phyloP scores from a whole-genome alignment of 2,329 filamentous ascomycete genomes.

The Diaporthe vaccinii region DNA sequence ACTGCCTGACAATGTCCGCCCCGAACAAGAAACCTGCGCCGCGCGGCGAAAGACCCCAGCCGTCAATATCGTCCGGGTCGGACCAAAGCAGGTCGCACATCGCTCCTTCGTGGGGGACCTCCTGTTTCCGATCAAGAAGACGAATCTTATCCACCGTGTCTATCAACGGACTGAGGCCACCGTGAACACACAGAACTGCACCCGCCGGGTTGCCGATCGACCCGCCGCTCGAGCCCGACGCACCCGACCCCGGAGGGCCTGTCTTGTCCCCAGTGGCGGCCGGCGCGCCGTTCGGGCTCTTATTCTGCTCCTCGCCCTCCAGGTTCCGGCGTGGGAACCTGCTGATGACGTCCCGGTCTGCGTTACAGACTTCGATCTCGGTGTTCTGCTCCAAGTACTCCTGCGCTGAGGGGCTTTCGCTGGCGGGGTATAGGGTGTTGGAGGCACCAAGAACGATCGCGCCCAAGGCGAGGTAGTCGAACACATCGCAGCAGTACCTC shows the following conservation, averaged over 20 bases:
- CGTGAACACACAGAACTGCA: slow-evolving; percentile 95
- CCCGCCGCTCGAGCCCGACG: slow-evolving; percentile 76
- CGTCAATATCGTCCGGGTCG: slow-evolving; percentile 97
- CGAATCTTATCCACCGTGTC: slow-evolving; percentile 97
- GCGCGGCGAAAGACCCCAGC: slow-evolving; percentile 94
- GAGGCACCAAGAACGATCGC: slow-evolving; percentile 92
- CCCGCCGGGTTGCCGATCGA: slow-evolving; percentile 78
- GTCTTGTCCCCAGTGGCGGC: slow-evolving; percentile 61
- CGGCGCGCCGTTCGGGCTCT: slow-evolving; percentile 44
- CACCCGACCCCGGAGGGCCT: slow-evolving; percentile 84
- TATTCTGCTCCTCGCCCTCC: slow-evolving; percentile 43
- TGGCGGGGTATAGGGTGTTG: slow-evolving; percentile 68
- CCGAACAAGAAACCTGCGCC: slow-evolving; percentile 97
- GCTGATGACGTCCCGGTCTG: slow-evolving; percentile 83
- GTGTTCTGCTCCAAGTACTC: slow-evolving; percentile 77
- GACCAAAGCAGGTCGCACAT: slow-evolving; percentile 99
- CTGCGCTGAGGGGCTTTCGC: slow-evolving; percentile 59
- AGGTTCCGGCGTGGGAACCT: slow-evolving; percentile 70
- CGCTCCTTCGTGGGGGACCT: slow-evolving; percentile 97
- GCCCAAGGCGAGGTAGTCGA: slow-evolving; percentile 94
- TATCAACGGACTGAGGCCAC: slow-evolving; percentile 90
- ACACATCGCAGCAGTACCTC: slow-evolving; percentile 97
- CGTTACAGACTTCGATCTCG: slow-evolving; percentile 94
- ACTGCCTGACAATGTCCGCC: slow-evolving; percentile 93
- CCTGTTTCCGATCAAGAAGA: slow-evolving; percentile 94